phyloP scores from a whole-genome alignment of 345 rosid species.

The Chamaenerion angustifolium region DNA sequence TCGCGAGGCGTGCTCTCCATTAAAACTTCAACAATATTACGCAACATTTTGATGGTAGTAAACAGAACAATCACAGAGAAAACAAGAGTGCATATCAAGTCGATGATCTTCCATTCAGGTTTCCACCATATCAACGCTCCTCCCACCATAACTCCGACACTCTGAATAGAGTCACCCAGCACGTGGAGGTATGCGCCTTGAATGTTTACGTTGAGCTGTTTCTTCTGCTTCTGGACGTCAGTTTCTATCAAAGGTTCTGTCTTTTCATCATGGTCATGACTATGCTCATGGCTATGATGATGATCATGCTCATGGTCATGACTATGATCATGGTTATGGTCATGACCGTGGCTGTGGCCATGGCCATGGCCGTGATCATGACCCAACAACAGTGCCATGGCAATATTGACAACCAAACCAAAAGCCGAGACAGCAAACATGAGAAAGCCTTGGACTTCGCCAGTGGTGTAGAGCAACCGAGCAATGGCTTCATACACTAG shows the following conservation, averaged over 20 bases:
- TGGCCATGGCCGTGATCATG: slow-evolving; percentile 38
- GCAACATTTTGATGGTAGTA: slow-evolving; percentile 47
- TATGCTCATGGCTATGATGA: slow-evolving; percentile 1
- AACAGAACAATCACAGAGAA: slow-evolving; percentile 40
- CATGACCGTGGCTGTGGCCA: slow-evolving; percentile 18
- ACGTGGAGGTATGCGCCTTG: slow-evolving; percentile 65
- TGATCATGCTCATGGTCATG: slow-evolving; percentile 16
- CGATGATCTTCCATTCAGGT: slow-evolving; percentile 59
- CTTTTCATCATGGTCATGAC: slow-evolving; percentile 8
- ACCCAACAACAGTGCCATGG: slow-evolving; percentile 49
- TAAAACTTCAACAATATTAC: slow-evolving; percentile 9
- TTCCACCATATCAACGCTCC: slow-evolving; percentile 59
- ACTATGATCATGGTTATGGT: slow-evolving; percentile 14
- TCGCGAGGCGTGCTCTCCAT: slow-evolving; percentile 88
- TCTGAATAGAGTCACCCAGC: slow-evolving; percentile 64
- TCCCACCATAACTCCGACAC: slow-evolving; percentile 64
- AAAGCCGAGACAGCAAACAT: slow-evolving; percentile 52
- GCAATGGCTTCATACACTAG: slow-evolving; percentile 56
- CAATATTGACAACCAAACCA: slow-evolving; percentile 43
- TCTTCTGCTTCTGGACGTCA: slow-evolving; percentile 15
- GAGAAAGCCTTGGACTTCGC: slow-evolving; percentile 48
- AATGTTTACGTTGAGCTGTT: slow-evolving; percentile 40
- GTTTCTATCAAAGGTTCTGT: slow-evolving; percentile 20
- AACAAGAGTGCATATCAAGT: slow-evolving; percentile 52
- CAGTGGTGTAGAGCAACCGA: slow-evolving; percentile 30